phyloP scores from a whole-genome alignment of 768 basidiomycete species.

The Termitomyces sp. region DNA sequence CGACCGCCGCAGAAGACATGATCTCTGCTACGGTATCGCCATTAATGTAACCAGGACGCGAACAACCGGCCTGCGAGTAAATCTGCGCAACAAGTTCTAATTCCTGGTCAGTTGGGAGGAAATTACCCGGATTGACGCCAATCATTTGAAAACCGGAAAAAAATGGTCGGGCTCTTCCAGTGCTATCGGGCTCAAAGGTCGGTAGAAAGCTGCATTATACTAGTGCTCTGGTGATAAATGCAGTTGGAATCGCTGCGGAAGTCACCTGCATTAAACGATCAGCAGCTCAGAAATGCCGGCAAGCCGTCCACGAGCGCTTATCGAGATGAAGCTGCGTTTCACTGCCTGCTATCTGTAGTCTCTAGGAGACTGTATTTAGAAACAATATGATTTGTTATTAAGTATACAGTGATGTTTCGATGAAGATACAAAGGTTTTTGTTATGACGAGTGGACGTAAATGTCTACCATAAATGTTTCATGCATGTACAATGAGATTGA shows the following conservation, averaged over 20 bases:
- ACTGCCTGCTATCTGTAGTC: no score
- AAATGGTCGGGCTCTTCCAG: background rate
- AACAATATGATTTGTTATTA: background rate
- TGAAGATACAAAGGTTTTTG: background rate
- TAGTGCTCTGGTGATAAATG: background rate
- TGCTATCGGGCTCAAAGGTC: background rate
- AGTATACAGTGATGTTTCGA: background rate
- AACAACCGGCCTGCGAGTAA: slow-evolving; percentile 19
- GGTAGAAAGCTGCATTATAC: background rate
- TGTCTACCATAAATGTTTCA: background rate
- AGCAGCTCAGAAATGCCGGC: background rate
- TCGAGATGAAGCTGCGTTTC: background rate
- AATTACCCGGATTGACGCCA: background rate
- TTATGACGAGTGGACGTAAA: background rate
- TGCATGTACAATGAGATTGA: background rate
- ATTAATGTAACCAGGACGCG: slow-evolving; percentile 19
- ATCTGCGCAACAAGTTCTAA: slow-evolving; percentile 23
- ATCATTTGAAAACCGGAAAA: background rate
- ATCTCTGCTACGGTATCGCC: slow-evolving; percentile 51
- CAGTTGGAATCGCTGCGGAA: background rate
- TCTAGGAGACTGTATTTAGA: no score
- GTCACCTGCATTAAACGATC: background rate
- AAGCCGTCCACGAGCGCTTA: background rate
- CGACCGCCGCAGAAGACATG: slow-evolving; percentile 39
- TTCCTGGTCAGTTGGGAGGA: slow-evolving; percentile 24